These are phyloP conservation scores for Trichodelitschia bisporula DNA, from an alignment of 495 filamentous ascomycete species.

Conservation along the genomic window DNA sequence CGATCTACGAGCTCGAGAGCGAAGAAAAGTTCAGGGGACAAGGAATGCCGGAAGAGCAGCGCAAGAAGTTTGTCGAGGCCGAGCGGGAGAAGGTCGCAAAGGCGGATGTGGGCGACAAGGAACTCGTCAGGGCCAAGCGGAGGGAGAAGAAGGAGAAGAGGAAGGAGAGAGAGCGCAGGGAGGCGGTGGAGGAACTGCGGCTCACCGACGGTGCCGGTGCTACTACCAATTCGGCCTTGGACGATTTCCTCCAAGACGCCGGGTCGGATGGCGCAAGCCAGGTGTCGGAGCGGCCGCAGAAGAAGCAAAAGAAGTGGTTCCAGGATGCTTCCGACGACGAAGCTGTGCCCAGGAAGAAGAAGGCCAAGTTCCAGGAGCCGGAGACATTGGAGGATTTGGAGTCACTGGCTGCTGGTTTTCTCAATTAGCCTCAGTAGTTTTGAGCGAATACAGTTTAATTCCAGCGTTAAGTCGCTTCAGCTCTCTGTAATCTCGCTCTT, in stretches of 20 bases:
- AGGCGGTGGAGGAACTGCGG: slow-evolving; percentile 14
- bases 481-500: too few species aligned
- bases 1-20: slow-evolving; percentile 66
- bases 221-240: slow-evolving; percentile 3
- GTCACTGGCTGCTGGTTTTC: slow-evolving; percentile 56
- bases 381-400: slow-evolving; percentile 81
- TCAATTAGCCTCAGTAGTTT: too few species aligned
- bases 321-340: slow-evolving; percentile 8
- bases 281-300: slow-evolving; percentile 6
- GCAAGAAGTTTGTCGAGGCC: slow-evolving; percentile 46
- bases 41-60: slow-evolving; percentile 50
- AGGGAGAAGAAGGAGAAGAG: slow-evolving; percentile 71
- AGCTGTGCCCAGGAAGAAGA: slow-evolving; percentile 17
- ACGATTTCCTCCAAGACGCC: slow-evolving; percentile 16
- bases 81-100: slow-evolving; percentile 47
- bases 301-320: slow-evolving; percentile 22
- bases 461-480: too few species aligned
- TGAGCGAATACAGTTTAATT: too few species aligned
- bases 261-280: slow-evolving; percentile 19
- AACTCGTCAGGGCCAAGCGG: slow-evolving; percentile 49
- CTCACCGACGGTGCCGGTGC: slow-evolving; percentile 4
- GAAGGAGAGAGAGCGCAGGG: slow-evolving; percentile 46
- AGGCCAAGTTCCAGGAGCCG: slow-evolving; percentile 35
- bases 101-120: slow-evolving; percentile 66
- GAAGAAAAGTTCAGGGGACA: slow-evolving; percentile 51